Base-by-base conservation (phyloP, 2,329 filamentous ascomycete genomes). In the Alternaria postmessia region DNA sequence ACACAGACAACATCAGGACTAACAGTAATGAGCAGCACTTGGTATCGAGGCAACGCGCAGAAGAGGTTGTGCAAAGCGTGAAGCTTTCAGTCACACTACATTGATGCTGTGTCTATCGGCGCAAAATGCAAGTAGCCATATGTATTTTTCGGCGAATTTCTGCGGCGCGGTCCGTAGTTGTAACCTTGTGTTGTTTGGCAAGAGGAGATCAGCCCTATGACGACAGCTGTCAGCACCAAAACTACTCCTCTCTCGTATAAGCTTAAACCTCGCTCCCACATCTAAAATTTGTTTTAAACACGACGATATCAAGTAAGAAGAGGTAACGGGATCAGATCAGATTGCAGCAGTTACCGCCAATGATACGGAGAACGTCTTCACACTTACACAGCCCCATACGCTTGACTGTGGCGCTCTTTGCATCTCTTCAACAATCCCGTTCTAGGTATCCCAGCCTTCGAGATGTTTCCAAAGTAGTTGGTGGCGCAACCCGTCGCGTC, bases 21-120 rank as follows among this genome's bases (percentile, higher is more conserved):
- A 32, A 34, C 26, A n/a, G 39, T 54, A 36, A 32, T 34, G 6
- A 22, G 34, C 41, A 12, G 20, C 32, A 26, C 34, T 48, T 41
- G 56, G 24, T 54, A 55, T 47, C 30, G 52, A 47, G 34, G 43
- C 46, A 26, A 44, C 54, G 28, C 49, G 54, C 65, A 58, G 51
- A 64, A 28, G 59, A 64, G 47, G 54, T 48, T 14, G 63, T 64
- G 64, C 58, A 51, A 59, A 59, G 57, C 63, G 63, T 62, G 60
- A 67, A 55, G 52, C 36, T 56, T 54, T 46, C 51, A 18, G 59
- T 61, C 34, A 34, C 52, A 65, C 62, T 43, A 42, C 60, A 62
- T 53, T 5, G 12, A 53, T 60, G 56, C 39, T 24, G 58, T 66
- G 61, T 55, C 26, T 34, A 54, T 54, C 20, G 51, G 43, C 49